A percentile compares a stretch with the other conserved stretches of the same genome.
These are phyloP conservation scores for Stenocarpella maydis DNA, from an alignment of 2,329 filamentous ascomycete species.

Conservation along the genomic window DNA sequence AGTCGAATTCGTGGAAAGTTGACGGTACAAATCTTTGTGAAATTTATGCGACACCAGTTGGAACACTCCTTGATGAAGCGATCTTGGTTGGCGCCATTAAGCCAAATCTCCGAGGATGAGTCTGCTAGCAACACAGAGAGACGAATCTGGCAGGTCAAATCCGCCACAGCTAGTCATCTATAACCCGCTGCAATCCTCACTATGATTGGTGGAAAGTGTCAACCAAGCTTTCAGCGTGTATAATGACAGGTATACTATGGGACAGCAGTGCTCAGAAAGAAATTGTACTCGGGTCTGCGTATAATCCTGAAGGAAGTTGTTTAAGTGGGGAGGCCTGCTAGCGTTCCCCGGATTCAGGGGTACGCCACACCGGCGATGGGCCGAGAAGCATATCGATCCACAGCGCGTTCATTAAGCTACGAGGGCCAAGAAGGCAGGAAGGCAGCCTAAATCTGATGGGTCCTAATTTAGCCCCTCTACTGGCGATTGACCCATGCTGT, in stretches of 20 bases:
- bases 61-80: neutral
- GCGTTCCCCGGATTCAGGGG: neutral
- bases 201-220: neutral
- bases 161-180: no score
- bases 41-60: no score
- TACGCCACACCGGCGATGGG: neutral
- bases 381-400: neutral
- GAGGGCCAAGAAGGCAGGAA: neutral
- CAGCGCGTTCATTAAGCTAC: no score
- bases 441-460: neutral
- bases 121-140: no score
- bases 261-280: neutral
- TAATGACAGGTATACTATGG: neutral
- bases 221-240: neutral
- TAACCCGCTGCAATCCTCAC: neutral
- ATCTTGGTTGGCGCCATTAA: neutral
- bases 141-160: no score
- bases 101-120: neutral
- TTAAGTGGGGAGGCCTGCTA: neutral
- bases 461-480: neutral
- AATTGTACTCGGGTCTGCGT: neutral
- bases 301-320: conserved; percentile 9
- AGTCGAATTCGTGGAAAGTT: no score
- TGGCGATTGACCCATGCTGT: neutral
- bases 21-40: no score